These are phyloP conservation scores for Amanita jacksonii DNA, from an alignment of 768 basidiomycete genomes.

Conservation along the genomic window DNA sequence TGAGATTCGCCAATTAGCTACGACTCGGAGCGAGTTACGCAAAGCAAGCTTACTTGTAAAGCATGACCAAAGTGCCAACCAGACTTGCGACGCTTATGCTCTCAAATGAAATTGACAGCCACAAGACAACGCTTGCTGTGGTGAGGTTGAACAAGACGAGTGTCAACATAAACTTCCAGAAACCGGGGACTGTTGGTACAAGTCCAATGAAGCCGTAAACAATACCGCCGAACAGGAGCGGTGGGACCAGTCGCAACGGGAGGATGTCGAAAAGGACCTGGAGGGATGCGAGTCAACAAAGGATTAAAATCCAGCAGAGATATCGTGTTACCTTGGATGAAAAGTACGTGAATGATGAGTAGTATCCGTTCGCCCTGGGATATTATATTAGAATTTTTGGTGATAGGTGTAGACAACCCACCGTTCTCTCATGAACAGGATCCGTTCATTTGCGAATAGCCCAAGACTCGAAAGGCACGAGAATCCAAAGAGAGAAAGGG, in stretches of 20 bases:
- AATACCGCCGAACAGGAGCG: conserved; percentile 91
- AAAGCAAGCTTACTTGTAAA: conserved; percentile 80
- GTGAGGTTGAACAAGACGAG: conserved; percentile 96
- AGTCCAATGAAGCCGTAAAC: conserved; percentile 93
- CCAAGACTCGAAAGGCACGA: conserved; percentile 92
- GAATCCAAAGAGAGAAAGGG: conserved; percentile 93
- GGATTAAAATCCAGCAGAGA: not conserved
- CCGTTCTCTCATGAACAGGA: conserved; percentile 98
- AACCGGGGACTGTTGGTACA: conserved; percentile 78
- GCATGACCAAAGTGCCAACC: conserved; percentile 92
- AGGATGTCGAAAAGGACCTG: conserved; percentile 94
- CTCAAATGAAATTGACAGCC: conserved; percentile 83
- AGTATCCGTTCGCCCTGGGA: conserved; percentile 91
- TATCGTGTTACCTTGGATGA: conserved; percentile 64
- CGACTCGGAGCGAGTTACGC: not conserved
- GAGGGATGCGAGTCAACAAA: not conserved
- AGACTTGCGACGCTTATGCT: conserved; percentile 85
- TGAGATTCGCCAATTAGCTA: not conserved
- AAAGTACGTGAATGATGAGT: conserved; percentile 95
- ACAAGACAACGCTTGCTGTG: conserved; percentile 84
- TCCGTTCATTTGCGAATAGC: conserved; percentile 89
- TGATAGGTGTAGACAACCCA: conserved; percentile 22
- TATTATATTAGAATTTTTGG: not conserved
- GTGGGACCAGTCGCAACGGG: conserved; percentile 89
- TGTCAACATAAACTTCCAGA: conserved; percentile 98